These are phyloP conservation scores for Leccinum rimulosum DNA, from an alignment of 768 basidiomycete genomes.

Conservation along the genomic window DNA sequence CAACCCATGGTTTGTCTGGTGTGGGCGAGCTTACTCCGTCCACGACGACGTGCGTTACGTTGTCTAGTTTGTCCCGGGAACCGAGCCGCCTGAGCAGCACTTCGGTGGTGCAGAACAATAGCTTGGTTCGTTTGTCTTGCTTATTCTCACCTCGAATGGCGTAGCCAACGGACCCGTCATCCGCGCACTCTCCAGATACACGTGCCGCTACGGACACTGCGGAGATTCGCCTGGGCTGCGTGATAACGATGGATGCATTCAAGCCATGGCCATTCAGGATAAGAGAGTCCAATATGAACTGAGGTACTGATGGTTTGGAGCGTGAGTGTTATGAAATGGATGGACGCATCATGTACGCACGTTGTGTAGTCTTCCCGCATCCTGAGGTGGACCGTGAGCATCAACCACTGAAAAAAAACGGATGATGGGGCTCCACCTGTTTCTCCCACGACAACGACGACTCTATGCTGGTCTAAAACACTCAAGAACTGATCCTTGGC, in stretches of 20 bases:
- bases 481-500: constrained; percentile 62
- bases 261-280: constrained; percentile 62
- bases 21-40: constrained; percentile 65
- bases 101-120: constrained; percentile 92
- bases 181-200: constrained; percentile 76
- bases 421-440: constrained; percentile 50
- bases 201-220: constrained; percentile 87
- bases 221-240: constrained; percentile 86
- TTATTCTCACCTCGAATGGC: constrained; percentile 86
- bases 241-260: constrained; percentile 73
- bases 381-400: constrained; percentile 39
- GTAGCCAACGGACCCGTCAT: constrained; percentile 83
- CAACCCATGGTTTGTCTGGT: neutral
- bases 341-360: constrained; percentile 36
- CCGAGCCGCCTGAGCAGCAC: constrained; percentile 80
- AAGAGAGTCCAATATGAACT: constrained; percentile 84
- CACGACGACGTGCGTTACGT: constrained; percentile 82
- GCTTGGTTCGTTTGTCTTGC: constrained; percentile 60
- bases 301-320: constrained; percentile 56
- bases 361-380: constrained; percentile 89
- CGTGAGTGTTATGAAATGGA: neutral
- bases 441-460: constrained; percentile 87
- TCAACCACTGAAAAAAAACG: neutral
- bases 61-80: constrained; percentile 65
- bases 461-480: constrained; percentile 55